Evolutionary conservation across 495 filamentous ascomycete genomes (phyloP).

Genomic region (Cudoniella acicularis): DNA sequence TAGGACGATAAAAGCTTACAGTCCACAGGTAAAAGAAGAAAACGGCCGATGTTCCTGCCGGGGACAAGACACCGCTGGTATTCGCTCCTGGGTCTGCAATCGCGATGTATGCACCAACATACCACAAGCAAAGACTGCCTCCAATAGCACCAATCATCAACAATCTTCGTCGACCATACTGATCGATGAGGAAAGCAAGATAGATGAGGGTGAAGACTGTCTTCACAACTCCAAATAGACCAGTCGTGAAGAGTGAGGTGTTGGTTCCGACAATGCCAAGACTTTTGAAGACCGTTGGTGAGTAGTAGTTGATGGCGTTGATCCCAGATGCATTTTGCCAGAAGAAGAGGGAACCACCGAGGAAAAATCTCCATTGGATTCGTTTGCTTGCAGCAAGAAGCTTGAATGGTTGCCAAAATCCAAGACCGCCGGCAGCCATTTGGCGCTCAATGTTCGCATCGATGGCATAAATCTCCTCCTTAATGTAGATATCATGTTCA

Average conservation of each 20-base stretch:
- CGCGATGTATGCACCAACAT: slow-evolving; percentile 49
- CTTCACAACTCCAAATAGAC: slow-evolving; percentile 62
- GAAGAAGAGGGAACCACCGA: slow-evolving; percentile 63
- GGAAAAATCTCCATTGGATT: slow-evolving; percentile 60
- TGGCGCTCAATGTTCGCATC: slow-evolving; percentile 56
- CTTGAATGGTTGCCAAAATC: slow-evolving; percentile 66
- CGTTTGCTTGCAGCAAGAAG: slow-evolving; percentile 40
- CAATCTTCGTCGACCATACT: slow-evolving; percentile 52
- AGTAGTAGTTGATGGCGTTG: slow-evolving; percentile 61
- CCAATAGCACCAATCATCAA: slow-evolving; percentile 49
- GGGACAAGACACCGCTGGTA: slow-evolving; percentile 36
- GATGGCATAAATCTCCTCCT: slow-evolving; percentile 59
- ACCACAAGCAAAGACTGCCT: slow-evolving; percentile 55
- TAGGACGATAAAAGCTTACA: not conserved
- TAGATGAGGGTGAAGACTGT: slow-evolving; percentile 49
- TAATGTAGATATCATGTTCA: slow-evolving; percentile 55
- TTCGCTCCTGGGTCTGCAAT: slow-evolving; percentile 47
- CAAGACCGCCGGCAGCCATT: slow-evolving; percentile 47
- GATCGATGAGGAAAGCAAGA: slow-evolving; percentile 68
- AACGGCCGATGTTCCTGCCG: slow-evolving; percentile 64
- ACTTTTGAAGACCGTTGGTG: slow-evolving; percentile 65
- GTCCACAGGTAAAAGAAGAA: slow-evolving; percentile 84
- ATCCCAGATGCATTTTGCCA: slow-evolving; percentile 52
- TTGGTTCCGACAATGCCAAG: slow-evolving; percentile 50
- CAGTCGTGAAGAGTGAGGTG: slow-evolving; percentile 54